Evolutionary conservation across 805 yeast species (phyloP), one percentile per base, ranked within the genome.

Genomic region (Hemisphaericaspora nanyangensis): DNA sequence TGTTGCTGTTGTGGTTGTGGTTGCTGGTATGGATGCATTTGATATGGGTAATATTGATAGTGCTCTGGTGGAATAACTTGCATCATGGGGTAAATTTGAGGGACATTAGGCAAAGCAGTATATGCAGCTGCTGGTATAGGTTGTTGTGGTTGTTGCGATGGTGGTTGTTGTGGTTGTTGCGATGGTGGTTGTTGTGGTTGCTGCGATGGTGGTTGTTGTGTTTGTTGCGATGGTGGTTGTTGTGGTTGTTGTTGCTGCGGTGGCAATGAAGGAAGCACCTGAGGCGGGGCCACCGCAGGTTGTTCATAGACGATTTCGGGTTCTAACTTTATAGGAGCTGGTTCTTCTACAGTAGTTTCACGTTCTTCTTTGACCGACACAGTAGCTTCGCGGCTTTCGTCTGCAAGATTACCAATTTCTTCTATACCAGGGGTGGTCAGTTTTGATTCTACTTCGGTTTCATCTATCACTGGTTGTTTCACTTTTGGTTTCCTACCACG

Each of bases 401-500:
- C 24, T 3, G 20, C n/a, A 13, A 26, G 22, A 4, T 30, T 10
- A 10, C 24, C 43, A 11, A n/a, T 7, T 27, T 13, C 16, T 18
- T n/a, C 18, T 10, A 16, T 6, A 19, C 10, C 27, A 5, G 8
- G 27, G 11, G 26, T 18, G 8, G 16, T n/a, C 35, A 15, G 17
- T 16, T 32, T 7, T 7, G 19, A 15, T 19, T 32, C 31, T 8
- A 10, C 31, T 10, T 17, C 31, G 10, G 17, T 29, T n/a, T 29
- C 18, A 5, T 31, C 17, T 17, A 13, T 10, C 31, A 29, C 8
- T 3, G 38, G 13, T 16, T 32, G 37, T 27, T 22, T 37, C 18
- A 32, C 11, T 11, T 25, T 10, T 26, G 32, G 25, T 34, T 35
- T 24, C 29, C 35, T 27, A 17, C 40, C 33, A 26, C 40, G 34